Base-by-base conservation (phyloP, 768 basidiomycete genomes). In the Serendipita sp. region DNA sequence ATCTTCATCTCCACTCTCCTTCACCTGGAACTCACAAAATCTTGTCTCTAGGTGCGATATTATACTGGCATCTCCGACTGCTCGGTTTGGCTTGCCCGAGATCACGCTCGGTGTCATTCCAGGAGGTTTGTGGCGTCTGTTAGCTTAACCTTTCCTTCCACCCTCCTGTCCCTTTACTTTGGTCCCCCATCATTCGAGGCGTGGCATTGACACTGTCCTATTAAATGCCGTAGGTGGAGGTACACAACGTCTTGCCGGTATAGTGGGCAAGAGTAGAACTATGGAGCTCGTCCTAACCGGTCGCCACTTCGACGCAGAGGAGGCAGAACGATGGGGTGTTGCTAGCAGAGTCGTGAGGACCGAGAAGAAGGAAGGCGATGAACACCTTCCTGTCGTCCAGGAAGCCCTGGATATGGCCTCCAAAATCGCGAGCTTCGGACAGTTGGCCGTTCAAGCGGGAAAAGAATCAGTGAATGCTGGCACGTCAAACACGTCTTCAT, bases 281-380 rank as follows among this genome's bases (percentile, higher is more conserved):
- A 98, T 97, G 95, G 95, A 98, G 72, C 76, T 97, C 74, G 82
- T 90, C 48, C 79, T 97, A 54, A 96, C 94, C 0, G 94, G 95
- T 2, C 83, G 89, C 38, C 86, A 77, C 67, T 81, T 96, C 70
- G 75, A 79, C 62, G 95, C 94, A 1, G 75, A 82, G 65, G 89
- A 95, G 69, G 95, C 95, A 1, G 85, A 84, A 58, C 75, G 78
- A 44, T 95, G 91, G 90, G 95, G 95, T 2, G 79, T 97, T 67
- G 85, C 92, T 52, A 89, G 85, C 73, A 77, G 85, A 67, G 83
- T 97, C 62, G 88, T 92, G 0, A 80, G 76, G 0, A 60, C 56
- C 34, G 56, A 60, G 32, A 86, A 85, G 65, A 85, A 84, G 0
- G 83, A 88, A 69, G 87, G 87, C 1, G 78, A 82, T 69, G 56